Evolutionary conservation across 352 stramenopile species (phyloP).

Genomic region (Phytophthora cryptogea): DNA sequence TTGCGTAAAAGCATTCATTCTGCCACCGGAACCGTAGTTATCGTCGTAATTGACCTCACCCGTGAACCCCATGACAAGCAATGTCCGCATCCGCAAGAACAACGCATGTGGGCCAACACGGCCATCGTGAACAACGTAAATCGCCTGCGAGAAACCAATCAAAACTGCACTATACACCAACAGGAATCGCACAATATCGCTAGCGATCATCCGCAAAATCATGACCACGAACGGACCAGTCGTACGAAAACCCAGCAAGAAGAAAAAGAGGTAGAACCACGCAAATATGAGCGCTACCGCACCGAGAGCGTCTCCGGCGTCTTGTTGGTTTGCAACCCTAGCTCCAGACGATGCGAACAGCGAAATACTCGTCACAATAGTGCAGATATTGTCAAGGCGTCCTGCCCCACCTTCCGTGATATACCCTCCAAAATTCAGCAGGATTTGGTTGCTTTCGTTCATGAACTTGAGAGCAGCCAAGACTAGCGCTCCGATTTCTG

Average conservation of each 20-base stretch:
- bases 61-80: conserved; percentile 62
- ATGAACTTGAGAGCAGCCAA: conserved; percentile 51
- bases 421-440: conserved; percentile 49
- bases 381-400: conserved; percentile 63
- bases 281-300: conserved; percentile 55
- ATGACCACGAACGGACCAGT: conserved; percentile 74
- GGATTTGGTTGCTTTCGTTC: conserved; percentile 57
- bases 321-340: conserved; percentile 20
- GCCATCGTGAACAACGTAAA: conserved; percentile 61
- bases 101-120: conserved; percentile 33
- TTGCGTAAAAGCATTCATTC: conserved; percentile 55
- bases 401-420: conserved; percentile 46
- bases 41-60: conserved; percentile 68
- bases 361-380: conserved; percentile 39
- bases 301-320: conserved; percentile 48
- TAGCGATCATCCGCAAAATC: conserved; percentile 67
- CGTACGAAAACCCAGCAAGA: conserved; percentile 62
- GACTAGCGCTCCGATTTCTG: conserved; percentile 32
- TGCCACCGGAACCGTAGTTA: conserved; percentile 44
- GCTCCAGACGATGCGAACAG: conserved; percentile 40
- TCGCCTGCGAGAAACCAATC: conserved; percentile 53
- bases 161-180: conserved; percentile 61
- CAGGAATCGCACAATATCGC: conserved; percentile 63
- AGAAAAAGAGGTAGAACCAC: conserved; percentile 75
- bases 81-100: conserved; percentile 50